Conservation (phyloP, 768 basidiomycete species). For the Aureoboletus auriporus region DNA sequence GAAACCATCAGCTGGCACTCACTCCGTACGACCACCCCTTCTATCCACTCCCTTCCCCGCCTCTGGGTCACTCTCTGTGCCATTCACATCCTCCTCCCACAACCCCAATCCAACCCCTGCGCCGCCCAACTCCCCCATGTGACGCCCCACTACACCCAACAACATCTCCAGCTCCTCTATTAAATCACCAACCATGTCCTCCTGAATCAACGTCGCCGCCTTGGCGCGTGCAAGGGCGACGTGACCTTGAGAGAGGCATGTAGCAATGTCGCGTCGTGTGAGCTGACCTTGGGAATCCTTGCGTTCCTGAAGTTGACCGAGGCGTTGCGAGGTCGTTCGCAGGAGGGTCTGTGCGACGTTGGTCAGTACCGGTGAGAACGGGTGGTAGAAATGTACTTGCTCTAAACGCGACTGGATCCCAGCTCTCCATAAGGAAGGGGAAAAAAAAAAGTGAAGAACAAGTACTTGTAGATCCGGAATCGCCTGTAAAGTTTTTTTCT, state of each 20-base stretch:
- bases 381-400: conserved; percentile 11
- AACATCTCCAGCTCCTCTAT: conserved; percentile 64
- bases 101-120: conserved; percentile 4
- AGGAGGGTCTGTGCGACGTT: conserved; percentile 48
- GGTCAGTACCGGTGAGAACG: not conserved
- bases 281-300: conserved; percentile 62
- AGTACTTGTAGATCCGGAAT: not conserved
- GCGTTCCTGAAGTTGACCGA: conserved; percentile 68
- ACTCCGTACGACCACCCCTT: conserved; percentile 33
- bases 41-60: not conserved
- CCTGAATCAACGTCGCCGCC: conserved; percentile 60
- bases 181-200: conserved; percentile 60
- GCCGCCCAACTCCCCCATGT: conserved; percentile 44
- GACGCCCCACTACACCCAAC: conserved; percentile 57
- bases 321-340: conserved; percentile 55
- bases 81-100: not conserved
- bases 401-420: conserved; percentile 31
- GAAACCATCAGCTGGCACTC: not conserved
- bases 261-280: conserved; percentile 64
- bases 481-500: not conserved
- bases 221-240: conserved; percentile 66
- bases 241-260: conserved; percentile 57
- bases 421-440: conserved; percentile 14
- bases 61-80: not conserved
- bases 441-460: not conserved